A percentile compares a stretch with the other conserved stretches of the same genome.
phyloP scores from a whole-genome alignment of 148 eudicot species.

The Rhododendron ovatum region DNA sequence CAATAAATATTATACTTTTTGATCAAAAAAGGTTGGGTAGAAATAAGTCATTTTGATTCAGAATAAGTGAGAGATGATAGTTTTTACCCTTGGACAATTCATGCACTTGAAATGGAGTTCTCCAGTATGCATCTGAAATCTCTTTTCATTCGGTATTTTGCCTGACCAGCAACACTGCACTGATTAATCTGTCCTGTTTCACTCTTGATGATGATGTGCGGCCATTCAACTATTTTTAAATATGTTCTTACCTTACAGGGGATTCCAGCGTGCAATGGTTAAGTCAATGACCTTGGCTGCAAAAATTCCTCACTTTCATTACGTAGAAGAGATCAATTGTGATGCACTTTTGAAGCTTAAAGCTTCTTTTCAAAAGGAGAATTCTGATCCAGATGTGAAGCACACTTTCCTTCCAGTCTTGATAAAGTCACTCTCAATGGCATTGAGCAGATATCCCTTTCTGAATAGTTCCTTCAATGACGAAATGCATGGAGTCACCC shows the following conservation, averaged over 20 bases:
- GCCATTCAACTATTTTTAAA: neutral
- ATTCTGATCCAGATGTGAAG: slow-evolving; percentile 76
- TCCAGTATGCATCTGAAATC: neutral
- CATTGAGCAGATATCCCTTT: slow-evolving; percentile 62
- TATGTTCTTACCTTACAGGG: slow-evolving; percentile 47
- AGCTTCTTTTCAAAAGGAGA: slow-evolving; percentile 62
- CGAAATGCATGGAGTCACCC: slow-evolving; percentile 56
- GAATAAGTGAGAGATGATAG: neutral
- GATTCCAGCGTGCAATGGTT: slow-evolving; percentile 95
- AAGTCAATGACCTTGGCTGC: slow-evolving; percentile 96
- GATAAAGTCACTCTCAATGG: slow-evolving; percentile 85
- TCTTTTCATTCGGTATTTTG: neutral
- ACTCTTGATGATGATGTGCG: neutral
- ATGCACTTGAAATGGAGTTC: neutral
- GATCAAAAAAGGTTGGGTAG: too few relatives aligned
- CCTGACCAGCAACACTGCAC: neutral
- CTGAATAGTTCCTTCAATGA: slow-evolving; percentile 79
- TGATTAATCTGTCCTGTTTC: neutral
- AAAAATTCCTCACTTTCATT: slow-evolving; percentile 88
- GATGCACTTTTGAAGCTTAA: slow-evolving; percentile 70
- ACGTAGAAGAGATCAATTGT: slow-evolving; percentile 85
- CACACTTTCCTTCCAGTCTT: slow-evolving; percentile 85
- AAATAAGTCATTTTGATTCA: neutral
- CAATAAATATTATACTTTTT: neutral
- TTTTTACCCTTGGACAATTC: neutral